Evolutionary conservation across 176 grass and related monocot species (phyloP).

Genomic region (Pontederia paniculata): DNA sequence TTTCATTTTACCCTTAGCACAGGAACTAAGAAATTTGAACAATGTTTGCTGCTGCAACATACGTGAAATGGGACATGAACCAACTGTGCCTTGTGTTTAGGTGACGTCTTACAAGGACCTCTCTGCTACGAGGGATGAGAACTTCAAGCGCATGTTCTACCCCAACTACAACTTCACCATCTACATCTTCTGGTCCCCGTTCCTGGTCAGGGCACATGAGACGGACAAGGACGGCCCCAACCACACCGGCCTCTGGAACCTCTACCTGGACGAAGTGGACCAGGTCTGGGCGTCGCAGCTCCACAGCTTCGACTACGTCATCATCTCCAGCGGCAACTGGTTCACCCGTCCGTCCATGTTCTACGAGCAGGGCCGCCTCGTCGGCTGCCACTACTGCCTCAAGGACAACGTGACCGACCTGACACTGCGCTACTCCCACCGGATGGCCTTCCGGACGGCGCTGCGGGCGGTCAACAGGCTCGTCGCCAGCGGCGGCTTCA

Average conservation of each 20-base stretch:
- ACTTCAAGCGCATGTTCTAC: slow-evolving; percentile 46
- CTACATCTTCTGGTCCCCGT: slow-evolving; percentile 48
- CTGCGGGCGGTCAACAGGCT: slow-evolving; percentile 14
- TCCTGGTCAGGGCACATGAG: slow-evolving; percentile 30
- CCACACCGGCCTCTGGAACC: slow-evolving; percentile 14
- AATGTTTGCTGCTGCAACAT: no score
- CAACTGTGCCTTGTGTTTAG: background rate
- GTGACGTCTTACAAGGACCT: slow-evolving; percentile 19
- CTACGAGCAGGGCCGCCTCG: slow-evolving; percentile 11
- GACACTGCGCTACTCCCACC: slow-evolving; percentile 18
- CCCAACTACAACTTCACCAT: slow-evolving; percentile 37
- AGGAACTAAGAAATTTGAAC: no score
- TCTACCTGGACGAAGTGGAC: slow-evolving; percentile 55
- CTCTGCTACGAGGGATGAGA: slow-evolving; percentile 18
- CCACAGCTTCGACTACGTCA: slow-evolving; percentile 15
- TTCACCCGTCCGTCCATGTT: slow-evolving; percentile 43
- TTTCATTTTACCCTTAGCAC: no score
- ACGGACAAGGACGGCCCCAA: slow-evolving; percentile 5
- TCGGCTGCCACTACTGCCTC: slow-evolving; percentile 29
- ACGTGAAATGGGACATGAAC: no score
- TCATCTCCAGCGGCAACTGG: slow-evolving; percentile 46
- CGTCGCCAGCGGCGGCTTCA: slow-evolving; percentile 6
- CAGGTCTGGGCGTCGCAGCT: slow-evolving; percentile 26
- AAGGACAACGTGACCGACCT: slow-evolving; percentile 20
- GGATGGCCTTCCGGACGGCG: slow-evolving; percentile 35